Evolutionary conservation across 805 yeast genomes (phyloP).

Genomic region (Pichia pseudocactophila): DNA sequence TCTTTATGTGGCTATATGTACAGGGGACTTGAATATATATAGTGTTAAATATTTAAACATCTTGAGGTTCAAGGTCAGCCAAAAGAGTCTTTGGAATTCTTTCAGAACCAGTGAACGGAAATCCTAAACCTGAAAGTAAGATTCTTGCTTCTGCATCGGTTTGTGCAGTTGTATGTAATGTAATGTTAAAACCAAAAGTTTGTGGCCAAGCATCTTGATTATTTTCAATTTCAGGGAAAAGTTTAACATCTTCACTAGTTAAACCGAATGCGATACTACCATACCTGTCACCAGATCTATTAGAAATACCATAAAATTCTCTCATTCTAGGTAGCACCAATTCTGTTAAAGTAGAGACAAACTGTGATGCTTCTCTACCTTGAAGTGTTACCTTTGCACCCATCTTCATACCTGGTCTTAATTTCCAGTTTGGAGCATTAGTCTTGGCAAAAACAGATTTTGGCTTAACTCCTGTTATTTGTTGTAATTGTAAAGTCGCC

Average conservation of each 20-base stretch:
- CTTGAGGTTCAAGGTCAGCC: conserved; percentile 9
- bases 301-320: conserved; percentile 72
- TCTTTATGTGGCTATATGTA: no score
- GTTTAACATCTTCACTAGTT: conserved; percentile 62
- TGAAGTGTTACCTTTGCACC: conserved; percentile 76
- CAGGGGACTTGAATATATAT: not conserved
- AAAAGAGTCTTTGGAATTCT: conserved; percentile 28
- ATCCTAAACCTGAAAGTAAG: conserved; percentile 69
- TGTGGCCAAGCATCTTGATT: conserved; percentile 85
- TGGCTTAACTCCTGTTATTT: conserved; percentile 89
- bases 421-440: conserved; percentile 77
- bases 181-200: conserved; percentile 78
- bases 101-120: conserved; percentile 62
- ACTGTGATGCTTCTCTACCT: conserved; percentile 81
- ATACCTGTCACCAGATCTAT: conserved; percentile 68
- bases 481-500: conserved; percentile 75
- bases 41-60: not conserved
- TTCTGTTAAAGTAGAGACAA: conserved; percentile 78
- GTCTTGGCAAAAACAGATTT: conserved; percentile 61
- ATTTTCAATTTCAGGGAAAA: conserved; percentile 89
- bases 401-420: conserved; percentile 81
- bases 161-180: conserved; percentile 81
- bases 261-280: conserved; percentile 87
- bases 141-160: conserved; percentile 85
- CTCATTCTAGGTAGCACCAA: conserved; percentile 88